Percentiles rank a stretch among this genome's conserved stretches.
Conservation (phyloP, 768 basidiomycete species). For the Phaeotremella fagi region DNA sequence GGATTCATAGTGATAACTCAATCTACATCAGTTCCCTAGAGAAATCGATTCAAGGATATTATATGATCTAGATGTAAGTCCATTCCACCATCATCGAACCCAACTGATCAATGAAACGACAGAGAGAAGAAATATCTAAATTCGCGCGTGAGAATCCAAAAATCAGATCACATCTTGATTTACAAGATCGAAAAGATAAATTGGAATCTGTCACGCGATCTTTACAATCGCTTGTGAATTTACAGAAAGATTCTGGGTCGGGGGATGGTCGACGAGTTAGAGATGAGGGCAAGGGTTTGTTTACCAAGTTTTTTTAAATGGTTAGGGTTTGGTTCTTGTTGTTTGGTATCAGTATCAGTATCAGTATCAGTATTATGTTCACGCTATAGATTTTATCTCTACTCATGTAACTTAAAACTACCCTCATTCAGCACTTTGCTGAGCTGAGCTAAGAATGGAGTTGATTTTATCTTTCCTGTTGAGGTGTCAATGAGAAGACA, state of each 20-base stretch:
- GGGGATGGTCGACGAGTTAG: not conserved
- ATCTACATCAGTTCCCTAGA: constrained; percentile 91
- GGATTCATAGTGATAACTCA: too few relatives aligned
- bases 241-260: constrained; percentile 70
- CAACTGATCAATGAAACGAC: too few relatives aligned
- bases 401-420: too few relatives aligned
- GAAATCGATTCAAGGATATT: constrained; percentile 92
- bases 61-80: constrained; percentile 74
- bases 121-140: constrained; percentile 72
- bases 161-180: constrained; percentile 79
- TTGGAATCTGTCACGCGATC: constrained; percentile 96
- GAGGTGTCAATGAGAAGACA: too few relatives aligned
- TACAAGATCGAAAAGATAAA: constrained; percentile 96
- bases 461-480: too few relatives aligned
- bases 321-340: too few relatives aligned
- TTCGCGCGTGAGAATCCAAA: constrained; percentile 94
- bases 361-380: not conserved
- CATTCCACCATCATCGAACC: not conserved
- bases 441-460: too few relatives aligned
- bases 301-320: constrained; percentile 46
- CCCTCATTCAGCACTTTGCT: too few relatives aligned
- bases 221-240: constrained; percentile 80
- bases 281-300: constrained; percentile 29
- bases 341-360: too few relatives aligned
- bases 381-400: too few relatives aligned